Base-by-base conservation (phyloP, 2,329 filamentous ascomycete species). In the Trichocomaceae sp. region DNA sequence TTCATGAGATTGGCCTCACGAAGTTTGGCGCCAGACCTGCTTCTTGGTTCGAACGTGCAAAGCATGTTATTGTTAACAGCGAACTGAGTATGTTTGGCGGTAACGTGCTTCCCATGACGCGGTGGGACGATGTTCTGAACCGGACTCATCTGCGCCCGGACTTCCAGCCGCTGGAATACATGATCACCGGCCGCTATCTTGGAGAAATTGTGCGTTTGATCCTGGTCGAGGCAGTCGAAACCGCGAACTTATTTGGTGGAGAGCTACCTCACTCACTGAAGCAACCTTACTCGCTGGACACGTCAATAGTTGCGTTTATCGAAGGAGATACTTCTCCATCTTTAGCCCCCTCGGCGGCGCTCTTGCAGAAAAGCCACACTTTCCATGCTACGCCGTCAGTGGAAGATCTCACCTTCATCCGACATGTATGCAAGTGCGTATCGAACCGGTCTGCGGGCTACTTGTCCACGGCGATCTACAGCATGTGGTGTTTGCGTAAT, bases 41-140 rank as follows among this genome's bases (percentile, higher is more conserved):
- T 15, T 74, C 73, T 39, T 83, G 81, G 80, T 76, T 80, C 55
- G 73, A 77, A 26, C 72, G 76, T 41, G 81, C 82, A n/a, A 74
- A 78, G 29, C 77, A 82, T 57, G 83, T 85, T 31, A 79, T 85
- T 51, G 77, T 84, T 62, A 86, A 86, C 64, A 85, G 79, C 7
- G 83, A 86, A 64, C 72, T 84, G 61, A 84, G 82, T 71, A 84
- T 85, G 82, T 84, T 84, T 59, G 83, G 81, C 56, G 70, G 71
- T 31, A 72, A 77, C 20, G 74, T 83, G 26, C 73, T 84, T 37
- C 80, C 81, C 1, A 77, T 75, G 60, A 83, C 82, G 5, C 73
- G 78, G 13, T 85, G 82, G 82, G 83, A 86, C 59, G 79, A 84
- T 7, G 62, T 75, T 29, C 71, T 86, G 48, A 85, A 85, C 65